These are phyloP conservation scores for Solanum commersonii DNA, from an alignment of 257 asterid species.

Conservation along the genomic window DNA sequence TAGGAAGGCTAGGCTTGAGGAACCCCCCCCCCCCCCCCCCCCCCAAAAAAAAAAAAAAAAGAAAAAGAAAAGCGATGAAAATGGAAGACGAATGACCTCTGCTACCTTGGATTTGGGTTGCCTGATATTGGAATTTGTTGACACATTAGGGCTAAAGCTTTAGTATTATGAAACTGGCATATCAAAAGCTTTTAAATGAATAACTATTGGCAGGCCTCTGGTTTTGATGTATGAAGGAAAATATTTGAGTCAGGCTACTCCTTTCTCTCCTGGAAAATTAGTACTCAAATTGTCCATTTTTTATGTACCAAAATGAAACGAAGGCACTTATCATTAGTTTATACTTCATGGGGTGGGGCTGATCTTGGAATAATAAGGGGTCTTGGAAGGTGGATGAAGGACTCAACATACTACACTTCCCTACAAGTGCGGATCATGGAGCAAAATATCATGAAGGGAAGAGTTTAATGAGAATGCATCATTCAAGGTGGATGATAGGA, in stretches of 20 bases:
- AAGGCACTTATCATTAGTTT: background rate
- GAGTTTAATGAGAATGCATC: background rate
- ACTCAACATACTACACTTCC: background rate
- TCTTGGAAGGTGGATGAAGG: background rate
- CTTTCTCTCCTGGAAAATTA: background rate
- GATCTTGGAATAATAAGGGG: background rate
- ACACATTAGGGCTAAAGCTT: background rate
- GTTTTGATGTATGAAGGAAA: background rate
- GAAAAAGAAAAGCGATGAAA: background rate
- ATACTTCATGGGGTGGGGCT: background rate
- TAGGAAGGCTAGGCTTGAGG: no score
- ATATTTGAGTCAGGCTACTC: background rate
- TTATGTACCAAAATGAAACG: background rate
- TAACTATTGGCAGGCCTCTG: background rate
- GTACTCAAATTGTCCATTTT: background rate
- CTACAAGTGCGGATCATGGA: background rate
- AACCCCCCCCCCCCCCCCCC: no score
- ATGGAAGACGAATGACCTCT: background rate
- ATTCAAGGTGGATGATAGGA: background rate
- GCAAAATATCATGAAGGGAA: background rate
- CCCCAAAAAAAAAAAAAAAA: no score
- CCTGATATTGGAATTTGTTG: background rate
- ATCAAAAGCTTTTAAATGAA: background rate
- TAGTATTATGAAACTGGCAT: background rate
- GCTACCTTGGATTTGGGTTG: background rate